These are phyloP conservation scores for Tephrocybe rancida DNA, from an alignment of 768 basidiomycete species.

Conservation along the genomic window DNA sequence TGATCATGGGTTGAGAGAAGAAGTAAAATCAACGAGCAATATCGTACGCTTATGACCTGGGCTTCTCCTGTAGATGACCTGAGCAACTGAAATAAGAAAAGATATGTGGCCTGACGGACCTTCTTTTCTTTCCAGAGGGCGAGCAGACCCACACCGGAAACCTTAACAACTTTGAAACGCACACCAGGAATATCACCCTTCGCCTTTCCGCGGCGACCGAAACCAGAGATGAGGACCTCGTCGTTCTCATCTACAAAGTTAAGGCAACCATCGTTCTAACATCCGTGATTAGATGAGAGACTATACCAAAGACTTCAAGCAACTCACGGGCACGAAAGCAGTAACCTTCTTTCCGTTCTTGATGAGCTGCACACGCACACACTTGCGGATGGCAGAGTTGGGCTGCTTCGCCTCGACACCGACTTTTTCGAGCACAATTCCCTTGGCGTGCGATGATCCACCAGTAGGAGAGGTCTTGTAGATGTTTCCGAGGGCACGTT, in stretches of 20 bases:
- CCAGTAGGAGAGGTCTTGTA: constrained; percentile 99
- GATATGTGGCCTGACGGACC: constrained; percentile 46
- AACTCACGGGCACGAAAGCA: constrained; percentile 94
- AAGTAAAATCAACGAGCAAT: constrained; percentile 7
- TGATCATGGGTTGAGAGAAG: constrained; percentile 15
- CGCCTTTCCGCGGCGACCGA: constrained; percentile 99
- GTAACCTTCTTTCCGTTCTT: constrained; percentile 99
- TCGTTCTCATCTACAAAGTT: constrained; percentile 99
- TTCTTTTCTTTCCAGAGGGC: constrained; percentile 99
- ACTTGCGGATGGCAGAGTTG: constrained; percentile 99
- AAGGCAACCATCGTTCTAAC: constrained; percentile 92
- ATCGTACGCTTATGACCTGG: constrained; percentile 47
- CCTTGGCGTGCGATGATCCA: constrained; percentile 99
- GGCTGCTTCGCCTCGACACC: constrained; percentile 99
- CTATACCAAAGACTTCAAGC: background rate
- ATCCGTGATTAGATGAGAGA: constrained; percentile 1
- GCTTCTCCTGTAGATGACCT: constrained; percentile 61
- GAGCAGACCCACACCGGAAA: constrained; percentile 97
- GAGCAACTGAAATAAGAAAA: background rate
- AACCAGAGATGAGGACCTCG: constrained; percentile 99
- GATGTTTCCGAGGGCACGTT: constrained; percentile 97
- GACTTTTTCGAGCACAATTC: constrained; percentile 99
- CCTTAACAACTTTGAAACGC: constrained; percentile 99
- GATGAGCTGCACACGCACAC: constrained; percentile 99
- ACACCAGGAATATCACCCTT: constrained; percentile 99